Percentiles rank a stretch among this genome's conserved stretches.
These are phyloP conservation scores for Conticribra weissflogii DNA, from an alignment of 108 stramenopile species.

Conservation along the genomic window DNA sequence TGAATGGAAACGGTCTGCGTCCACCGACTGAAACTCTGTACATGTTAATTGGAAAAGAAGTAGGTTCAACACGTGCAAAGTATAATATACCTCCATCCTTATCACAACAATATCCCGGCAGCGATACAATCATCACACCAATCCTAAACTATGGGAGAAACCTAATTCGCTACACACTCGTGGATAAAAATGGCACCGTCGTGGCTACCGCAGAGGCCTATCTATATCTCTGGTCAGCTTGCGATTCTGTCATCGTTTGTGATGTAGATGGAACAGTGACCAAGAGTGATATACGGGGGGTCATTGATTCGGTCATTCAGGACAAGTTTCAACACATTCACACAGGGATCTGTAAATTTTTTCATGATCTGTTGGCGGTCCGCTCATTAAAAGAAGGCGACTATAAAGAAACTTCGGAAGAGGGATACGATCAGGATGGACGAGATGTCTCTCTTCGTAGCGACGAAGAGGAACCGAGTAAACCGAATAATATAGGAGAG, in stretches of 20 bases:
- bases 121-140: not conserved
- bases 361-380: constrained; percentile 39
- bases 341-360: constrained; percentile 68
- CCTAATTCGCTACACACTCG: constrained; percentile 37
- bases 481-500: constrained; percentile 10
- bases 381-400: not conserved
- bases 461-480: not conserved
- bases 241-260: constrained; percentile 60
- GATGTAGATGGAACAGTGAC: constrained; percentile 91
- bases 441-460: not conserved
- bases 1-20: constrained; percentile 34
- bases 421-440: constrained; percentile 8
- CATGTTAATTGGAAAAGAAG: constrained; percentile 7
- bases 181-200: not conserved
- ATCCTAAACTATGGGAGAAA: constrained; percentile 42
- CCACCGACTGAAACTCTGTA: constrained; percentile 29
- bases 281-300: constrained; percentile 70
- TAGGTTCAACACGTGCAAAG: not conserved
- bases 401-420: constrained; percentile 1
- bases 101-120: not conserved
- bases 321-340: constrained; percentile 66
- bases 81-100: not conserved
- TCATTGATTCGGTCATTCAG: constrained; percentile 71
- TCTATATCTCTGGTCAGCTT: constrained; percentile 67
- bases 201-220: constrained; percentile 59